A percentile compares a stretch with the other conserved stretches of the same genome.
Evolutionary conservation across 345 rosid species (phyloP).

Genomic region (Tarenaya hassleriana): DNA sequence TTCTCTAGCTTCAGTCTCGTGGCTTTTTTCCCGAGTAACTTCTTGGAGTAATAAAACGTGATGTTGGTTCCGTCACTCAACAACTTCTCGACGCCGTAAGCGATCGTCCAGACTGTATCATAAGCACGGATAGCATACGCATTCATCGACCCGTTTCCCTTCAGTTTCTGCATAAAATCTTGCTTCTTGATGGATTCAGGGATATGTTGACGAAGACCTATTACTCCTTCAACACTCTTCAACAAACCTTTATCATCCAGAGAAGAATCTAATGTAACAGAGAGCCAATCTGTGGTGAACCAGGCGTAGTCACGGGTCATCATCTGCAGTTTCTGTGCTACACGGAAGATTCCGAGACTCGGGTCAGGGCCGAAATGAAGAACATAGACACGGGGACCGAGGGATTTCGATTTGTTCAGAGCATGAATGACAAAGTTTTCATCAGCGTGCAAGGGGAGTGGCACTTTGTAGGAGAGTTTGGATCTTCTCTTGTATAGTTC

Average conservation of each 20-base stretch:
- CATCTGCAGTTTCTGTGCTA: slow-evolving; percentile 63
- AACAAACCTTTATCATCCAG: slow-evolving; percentile 27
- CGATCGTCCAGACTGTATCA: slow-evolving; percentile 83
- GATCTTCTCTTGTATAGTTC: slow-evolving; percentile 44
- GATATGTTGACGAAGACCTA: slow-evolving; percentile 63
- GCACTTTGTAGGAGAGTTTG: slow-evolving; percentile 48
- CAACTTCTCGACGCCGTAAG: slow-evolving; percentile 47
- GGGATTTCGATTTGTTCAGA: slow-evolving; percentile 43
- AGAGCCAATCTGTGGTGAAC: slow-evolving; percentile 91
- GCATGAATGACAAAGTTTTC: slow-evolving; percentile 31
- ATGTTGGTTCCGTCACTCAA: slow-evolving; percentile 41
- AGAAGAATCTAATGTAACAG: slow-evolving; percentile 65
- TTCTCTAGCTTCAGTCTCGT: slow-evolving; percentile 36
- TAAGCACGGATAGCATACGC: slow-evolving; percentile 68
- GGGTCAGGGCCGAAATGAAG: slow-evolving; percentile 74
- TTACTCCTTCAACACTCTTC: slow-evolving; percentile 47
- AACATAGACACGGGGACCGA: slow-evolving; percentile 68
- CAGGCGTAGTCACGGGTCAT: slow-evolving; percentile 62
- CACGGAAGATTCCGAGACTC: slow-evolving; percentile 43
- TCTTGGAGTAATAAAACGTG: slow-evolving; percentile 47
- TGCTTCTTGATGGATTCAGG: slow-evolving; percentile 48
- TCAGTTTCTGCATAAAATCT: slow-evolving; percentile 42
- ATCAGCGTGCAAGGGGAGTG: slow-evolving; percentile 39
- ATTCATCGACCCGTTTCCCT: slow-evolving; percentile 42
- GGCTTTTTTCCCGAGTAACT: slow-evolving; percentile 26